phyloP scores from a whole-genome alignment of 257 asterid species.

The Nicotiana benthamiana region DNA sequence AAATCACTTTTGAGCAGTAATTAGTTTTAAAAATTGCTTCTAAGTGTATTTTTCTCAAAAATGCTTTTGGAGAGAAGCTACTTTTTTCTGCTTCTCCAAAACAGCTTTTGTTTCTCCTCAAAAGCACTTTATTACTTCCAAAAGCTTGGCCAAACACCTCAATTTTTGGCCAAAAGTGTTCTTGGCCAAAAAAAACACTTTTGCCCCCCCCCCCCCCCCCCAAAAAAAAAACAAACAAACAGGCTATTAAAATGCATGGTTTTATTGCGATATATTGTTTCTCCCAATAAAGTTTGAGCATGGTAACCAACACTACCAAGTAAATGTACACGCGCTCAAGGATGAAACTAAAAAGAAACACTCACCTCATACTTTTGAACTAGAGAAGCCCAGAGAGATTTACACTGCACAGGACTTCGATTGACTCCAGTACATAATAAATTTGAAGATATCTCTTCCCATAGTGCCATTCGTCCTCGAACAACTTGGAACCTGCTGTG shows the following conservation, averaged over 20 bases:
- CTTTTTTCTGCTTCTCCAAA: too few species aligned
- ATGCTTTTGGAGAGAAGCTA: too few species aligned
- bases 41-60: too few species aligned
- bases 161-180: too few species aligned
- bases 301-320: neutral
- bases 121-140: too few species aligned
- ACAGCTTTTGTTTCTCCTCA: too few species aligned
- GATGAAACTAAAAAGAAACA: slow-evolving; percentile 6
- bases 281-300: neutral
- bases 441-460: slow-evolving; percentile 90
- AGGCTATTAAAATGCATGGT: slow-evolving; percentile 5
- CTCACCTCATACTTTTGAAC: slow-evolving; percentile 89
- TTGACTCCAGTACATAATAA: slow-evolving; percentile 49
- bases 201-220: too few species aligned
- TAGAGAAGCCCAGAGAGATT: slow-evolving; percentile 93
- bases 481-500: slow-evolving; percentile 76
- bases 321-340: neutral
- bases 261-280: neutral
- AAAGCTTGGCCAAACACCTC: too few species aligned
- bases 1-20: too few species aligned
- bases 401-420: slow-evolving; percentile 89
- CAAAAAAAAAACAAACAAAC: too few species aligned
- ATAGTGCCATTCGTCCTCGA: slow-evolving; percentile 92
- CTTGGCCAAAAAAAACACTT: too few species aligned
- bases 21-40: too few species aligned